These are phyloP conservation scores for Spatholobus suberectus DNA, from an alignment of 306 rosid species.

Conservation along the genomic window DNA sequence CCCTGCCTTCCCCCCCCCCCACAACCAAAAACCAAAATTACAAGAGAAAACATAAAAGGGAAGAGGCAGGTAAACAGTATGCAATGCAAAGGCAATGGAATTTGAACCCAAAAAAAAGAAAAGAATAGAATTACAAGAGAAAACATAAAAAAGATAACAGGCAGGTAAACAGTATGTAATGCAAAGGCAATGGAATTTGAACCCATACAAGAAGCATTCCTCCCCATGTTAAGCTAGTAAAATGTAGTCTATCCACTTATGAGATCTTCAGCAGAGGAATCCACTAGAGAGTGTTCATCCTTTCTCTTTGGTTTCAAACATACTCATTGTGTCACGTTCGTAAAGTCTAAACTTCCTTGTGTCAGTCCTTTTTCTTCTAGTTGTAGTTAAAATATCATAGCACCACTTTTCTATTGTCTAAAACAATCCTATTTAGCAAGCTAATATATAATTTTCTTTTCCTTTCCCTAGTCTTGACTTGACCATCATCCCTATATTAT, in stretches of 20 bases:
- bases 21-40: background rate
- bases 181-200: background rate
- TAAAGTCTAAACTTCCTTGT: conserved; percentile 22
- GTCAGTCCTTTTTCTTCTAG: conserved; percentile 20
- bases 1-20: background rate
- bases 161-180: no score
- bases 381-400: conserved; percentile 5
- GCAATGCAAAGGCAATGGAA: no score
- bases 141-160: no score
- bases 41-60: background rate
- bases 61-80: background rate
- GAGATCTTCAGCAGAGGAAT: conserved; percentile 17
- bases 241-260: background rate
- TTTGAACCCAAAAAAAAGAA: no score
- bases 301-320: background rate
- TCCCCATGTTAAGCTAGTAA: background rate
- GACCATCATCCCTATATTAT: background rate
- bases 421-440: conserved; percentile 18
- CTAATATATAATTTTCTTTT: background rate
- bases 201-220: background rate
- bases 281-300: conserved; percentile 2
- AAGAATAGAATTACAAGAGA: no score
- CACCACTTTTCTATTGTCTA: background rate
- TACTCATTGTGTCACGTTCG: background rate
- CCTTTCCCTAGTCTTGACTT: conserved; percentile 1